Base-by-base conservation (phyloP, 2,329 filamentous ascomycete species). In the Colletotrichum lupini region DNA sequence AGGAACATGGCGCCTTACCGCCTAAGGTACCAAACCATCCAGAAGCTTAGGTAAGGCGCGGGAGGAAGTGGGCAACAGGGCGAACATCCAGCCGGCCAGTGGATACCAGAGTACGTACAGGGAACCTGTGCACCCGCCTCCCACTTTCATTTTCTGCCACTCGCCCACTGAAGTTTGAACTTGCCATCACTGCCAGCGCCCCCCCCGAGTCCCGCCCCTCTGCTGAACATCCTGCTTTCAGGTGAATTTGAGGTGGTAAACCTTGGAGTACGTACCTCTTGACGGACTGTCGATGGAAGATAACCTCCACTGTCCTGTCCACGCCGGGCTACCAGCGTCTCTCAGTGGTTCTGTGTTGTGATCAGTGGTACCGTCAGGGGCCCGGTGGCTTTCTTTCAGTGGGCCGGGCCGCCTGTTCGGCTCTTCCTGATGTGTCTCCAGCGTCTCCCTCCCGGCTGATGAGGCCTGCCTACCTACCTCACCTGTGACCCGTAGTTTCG, bases 361-460 rank as follows among this genome's bases (percentile, higher is more conserved):
- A 14, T 24, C 32, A 9, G 56, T 37, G 57, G 57, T 60, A 26
- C 57, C 24, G 22, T 9, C 58, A 11, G 35, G 35, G 58, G 35
- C 37, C 58, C 46, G 32, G 58, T 61, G 58, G 60, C 60, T 32
- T 52, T 32, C 19, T n/a, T 52, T 52, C 30, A 62, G 60, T 62
- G 26, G 60, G 32, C 60, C 42, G 26, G 11, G n/a, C 37, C 42
- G 42, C 65, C 66, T 68, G 69, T 46, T 72, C 69, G 19, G 53
- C 66, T 68, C 66, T 53, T 69, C 69, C 58, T 72, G 69, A 42
- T 59, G 42, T 49, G 42, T 49, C 59, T 52, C 60, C 60, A 49
- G 42, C 19, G 42, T 49, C 59, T 62, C 60, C 60, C 60, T 62
- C 19, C 26, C 42, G 60, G 42, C 19, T 32, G 35, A 22, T 49